phyloP scores from a whole-genome alignment of 2,329 filamentous ascomycete species.

The Aspergillus sergii region DNA sequence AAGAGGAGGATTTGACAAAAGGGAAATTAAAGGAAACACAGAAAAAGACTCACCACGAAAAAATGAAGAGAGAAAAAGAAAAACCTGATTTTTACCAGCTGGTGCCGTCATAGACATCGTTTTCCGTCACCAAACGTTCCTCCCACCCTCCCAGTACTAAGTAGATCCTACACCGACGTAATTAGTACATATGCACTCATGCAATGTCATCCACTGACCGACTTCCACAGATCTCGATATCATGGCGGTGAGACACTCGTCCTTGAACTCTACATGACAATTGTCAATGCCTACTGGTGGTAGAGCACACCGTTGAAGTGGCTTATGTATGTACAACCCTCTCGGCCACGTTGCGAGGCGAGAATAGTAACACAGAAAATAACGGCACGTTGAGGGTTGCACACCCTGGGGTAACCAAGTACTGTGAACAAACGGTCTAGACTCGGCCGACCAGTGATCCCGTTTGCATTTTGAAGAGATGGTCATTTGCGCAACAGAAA shows the following conservation, averaged over 20 bases:
- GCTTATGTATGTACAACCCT: constrained; percentile 14
- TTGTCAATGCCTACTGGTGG: constrained; percentile 2
- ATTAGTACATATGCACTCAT: constrained; percentile 4
- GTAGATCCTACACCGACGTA: constrained; percentile 4
- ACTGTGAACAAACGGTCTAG: background rate
- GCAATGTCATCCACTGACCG: constrained; percentile 4
- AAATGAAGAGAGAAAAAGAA: background rate
- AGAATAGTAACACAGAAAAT: constrained; percentile 1
- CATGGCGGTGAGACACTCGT: constrained; percentile 20
- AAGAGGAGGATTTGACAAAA: background rate
- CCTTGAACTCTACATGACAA: background rate
- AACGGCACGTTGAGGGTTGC: constrained; percentile 7
- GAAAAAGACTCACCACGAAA: background rate
- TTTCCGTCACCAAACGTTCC: constrained; percentile 1
- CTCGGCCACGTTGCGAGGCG: constrained; percentile 18
- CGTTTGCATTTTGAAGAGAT: background rate
- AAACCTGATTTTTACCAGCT: background rate
- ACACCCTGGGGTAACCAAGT: background rate
- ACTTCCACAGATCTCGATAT: constrained; percentile 11
- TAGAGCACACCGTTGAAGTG: constrained; percentile 10
- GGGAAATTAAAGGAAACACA: background rate
- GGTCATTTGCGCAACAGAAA: background rate
- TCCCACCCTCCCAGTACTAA: background rate
- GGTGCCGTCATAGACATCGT: background rate
- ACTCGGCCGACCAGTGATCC: background rate